Evolutionary conservation across 371 early-diverging fungal species (phyloP), one percentile per base, ranked within the genome.

Genomic region (Mortierella sp.): DNA sequence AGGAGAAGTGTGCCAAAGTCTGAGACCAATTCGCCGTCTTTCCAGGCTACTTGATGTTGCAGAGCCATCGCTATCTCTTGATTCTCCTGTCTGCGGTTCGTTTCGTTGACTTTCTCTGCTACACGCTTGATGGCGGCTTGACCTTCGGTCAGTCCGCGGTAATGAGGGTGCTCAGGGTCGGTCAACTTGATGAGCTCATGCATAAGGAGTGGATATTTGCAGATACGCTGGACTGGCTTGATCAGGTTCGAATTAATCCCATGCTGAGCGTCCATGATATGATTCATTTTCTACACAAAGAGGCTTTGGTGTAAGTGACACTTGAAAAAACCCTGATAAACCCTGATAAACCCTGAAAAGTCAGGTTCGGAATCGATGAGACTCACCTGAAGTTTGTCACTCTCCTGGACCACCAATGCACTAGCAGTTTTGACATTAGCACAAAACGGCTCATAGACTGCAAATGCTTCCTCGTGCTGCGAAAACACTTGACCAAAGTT

Each of bases 201-300:
- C 67, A 97, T 84, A 48, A 97, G 86, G 28, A 97, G 83, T 22
- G 96, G 96, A 80, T 98, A 99, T 84, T 95, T 96, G 86, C 97
- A 96, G 60, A 98, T 92, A 60, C 99, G 90, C 81, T 99, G 98
- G 1, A 98, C 91, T 1, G 99, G 99, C 79, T 96, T 95, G 81
- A 99, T 97, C 45, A 99, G 85, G 78, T 94, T 85, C 17, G 95
- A 94, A 21, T 92, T 96, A 53, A 98, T 83, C 64, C 91, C 91
- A 58, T 92, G 91, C 31, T 81, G 86, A 10, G 96, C 95, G 57
- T 97, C 96, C 53, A 97, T 80, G 21, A 95, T 77, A 60, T 89
- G 83, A 29, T 84, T 80, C 51, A 92, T 77, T 62, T 81, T 67
- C 86, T 85, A 67, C 13, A 34, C 10, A 34, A 34, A 34, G 34